Evolutionary conservation across 208 protist species (phyloP), one percentile per base, ranked within the genome.

Genomic region (Trypanosoma boissoni): DNA sequence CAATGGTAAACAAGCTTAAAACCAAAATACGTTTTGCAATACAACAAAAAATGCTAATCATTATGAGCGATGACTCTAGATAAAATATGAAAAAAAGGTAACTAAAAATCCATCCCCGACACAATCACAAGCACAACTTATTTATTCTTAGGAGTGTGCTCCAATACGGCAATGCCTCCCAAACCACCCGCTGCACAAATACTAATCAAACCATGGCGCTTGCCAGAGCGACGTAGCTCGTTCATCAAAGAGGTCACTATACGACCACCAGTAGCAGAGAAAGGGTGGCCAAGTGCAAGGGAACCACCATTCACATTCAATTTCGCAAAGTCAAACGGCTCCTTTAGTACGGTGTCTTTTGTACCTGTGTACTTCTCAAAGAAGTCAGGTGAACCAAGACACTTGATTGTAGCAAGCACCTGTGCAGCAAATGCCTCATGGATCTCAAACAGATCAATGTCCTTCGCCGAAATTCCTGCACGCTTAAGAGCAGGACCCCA

Each of bases 371-470:
- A 77, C 43, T 62, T 61, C 61, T 85, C 61, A 48, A 82, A 89
- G 53, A 91, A 94, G 53, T 94, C 84, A 16, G 82, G 73, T 4
- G 72, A 87, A 20, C 62, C 55, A 6, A 91, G 37, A 64, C 68
- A 80, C 66, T 85, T 85, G 51, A 91, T 72, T 18, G 87, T 94
- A 0, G 76, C 77, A 42, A 94, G 75, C 10, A 94, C 87, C 69
- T 96, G 90, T 29, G 87, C 83, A 18, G 86, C 83, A 60, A 96
- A 96, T 1, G 89, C 89, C 65, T 96, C 89, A 52, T 96, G 89
- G 24, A 96, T 85, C 59, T 96, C 89, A 53, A 85, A 91, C 4
- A 92, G 58, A 57, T 94, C 86, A 31, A 96, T 87, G 49, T 96
- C 82, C 41, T 92, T 69, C 20, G 85, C 26, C 8, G 70, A 81